phyloP scores from a whole-genome alignment of 345 rosid genomes.

The Moricandia moricandioides region DNA sequence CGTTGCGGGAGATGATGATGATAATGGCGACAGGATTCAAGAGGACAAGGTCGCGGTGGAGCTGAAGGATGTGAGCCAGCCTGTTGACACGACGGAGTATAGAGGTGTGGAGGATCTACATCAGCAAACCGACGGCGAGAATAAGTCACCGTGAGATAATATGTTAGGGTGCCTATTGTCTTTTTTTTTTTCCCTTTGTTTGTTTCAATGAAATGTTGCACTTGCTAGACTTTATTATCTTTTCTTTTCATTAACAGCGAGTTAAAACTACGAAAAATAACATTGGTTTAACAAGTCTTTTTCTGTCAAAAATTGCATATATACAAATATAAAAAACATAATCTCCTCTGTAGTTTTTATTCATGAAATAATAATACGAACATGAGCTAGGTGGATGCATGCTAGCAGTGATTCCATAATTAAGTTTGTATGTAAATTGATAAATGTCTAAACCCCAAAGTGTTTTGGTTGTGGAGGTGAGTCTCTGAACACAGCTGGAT shows the following conservation, averaged over 20 bases:
- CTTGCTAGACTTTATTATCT: background rate
- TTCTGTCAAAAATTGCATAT: background rate
- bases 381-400: background rate
- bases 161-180: background rate
- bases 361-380: background rate
- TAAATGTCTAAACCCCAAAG: background rate
- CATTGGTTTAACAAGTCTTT: background rate
- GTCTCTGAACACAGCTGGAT: slow-evolving; percentile 22
- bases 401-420: background rate
- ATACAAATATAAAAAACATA: background rate
- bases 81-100: slow-evolving; percentile 48
- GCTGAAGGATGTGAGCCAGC: slow-evolving; percentile 40
- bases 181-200: background rate
- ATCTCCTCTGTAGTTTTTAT: background rate
- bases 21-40: slow-evolving; percentile 19
- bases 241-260: background rate
- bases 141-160: slow-evolving; percentile 22
- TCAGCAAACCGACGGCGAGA: slow-evolving; percentile 31
- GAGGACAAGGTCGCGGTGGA: slow-evolving; percentile 43
- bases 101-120: slow-evolving; percentile 45
- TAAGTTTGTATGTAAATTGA: background rate
- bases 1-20: slow-evolving; percentile 4
- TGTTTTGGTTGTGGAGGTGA: background rate
- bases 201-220: slow-evolving; percentile 3
- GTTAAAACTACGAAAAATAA: background rate